phyloP scores from a whole-genome alignment of 2,329 filamentous ascomycete species.

The Pseudogymnoascus pannorum region DNA sequence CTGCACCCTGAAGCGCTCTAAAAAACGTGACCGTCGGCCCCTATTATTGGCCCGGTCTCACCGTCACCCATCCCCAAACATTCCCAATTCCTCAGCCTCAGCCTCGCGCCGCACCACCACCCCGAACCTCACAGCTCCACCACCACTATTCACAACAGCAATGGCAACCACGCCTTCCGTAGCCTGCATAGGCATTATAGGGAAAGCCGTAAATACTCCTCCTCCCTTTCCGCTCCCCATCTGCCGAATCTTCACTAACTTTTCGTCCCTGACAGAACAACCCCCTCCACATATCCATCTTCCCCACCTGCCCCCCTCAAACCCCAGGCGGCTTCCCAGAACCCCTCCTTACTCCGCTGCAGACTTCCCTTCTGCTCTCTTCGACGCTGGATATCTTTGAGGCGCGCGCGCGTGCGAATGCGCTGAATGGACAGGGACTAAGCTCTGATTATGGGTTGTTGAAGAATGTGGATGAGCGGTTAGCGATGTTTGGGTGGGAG shows the following conservation, averaged over 20 bases:
- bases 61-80: not conserved
- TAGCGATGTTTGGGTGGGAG: constrained; percentile 92
- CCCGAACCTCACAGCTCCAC: constrained; percentile 7
- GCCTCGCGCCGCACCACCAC: not conserved
- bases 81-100: constrained; percentile 4
- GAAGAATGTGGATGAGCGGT: constrained; percentile 85
- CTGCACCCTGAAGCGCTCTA: not conserved
- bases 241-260: not conserved
- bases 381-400: constrained; percentile 92
- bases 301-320: constrained; percentile 49
- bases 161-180: constrained; percentile 66
- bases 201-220: constrained; percentile 64
- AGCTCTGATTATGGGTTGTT: constrained; percentile 86
- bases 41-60: not conserved
- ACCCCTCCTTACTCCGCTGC: constrained; percentile 62
- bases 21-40: not conserved
- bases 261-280: constrained; percentile 63
- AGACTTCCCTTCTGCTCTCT: constrained; percentile 87
- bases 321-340: constrained; percentile 38
- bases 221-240: not conserved
- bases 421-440: constrained; percentile 40
- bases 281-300: constrained; percentile 86
- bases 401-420: constrained; percentile 67
- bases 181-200: constrained; percentile 88
- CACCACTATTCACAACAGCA: constrained; percentile 34